These are phyloP conservation scores for Amniculicola lignicola DNA, from an alignment of 495 filamentous ascomycete genomes.

Conservation along the genomic window DNA sequence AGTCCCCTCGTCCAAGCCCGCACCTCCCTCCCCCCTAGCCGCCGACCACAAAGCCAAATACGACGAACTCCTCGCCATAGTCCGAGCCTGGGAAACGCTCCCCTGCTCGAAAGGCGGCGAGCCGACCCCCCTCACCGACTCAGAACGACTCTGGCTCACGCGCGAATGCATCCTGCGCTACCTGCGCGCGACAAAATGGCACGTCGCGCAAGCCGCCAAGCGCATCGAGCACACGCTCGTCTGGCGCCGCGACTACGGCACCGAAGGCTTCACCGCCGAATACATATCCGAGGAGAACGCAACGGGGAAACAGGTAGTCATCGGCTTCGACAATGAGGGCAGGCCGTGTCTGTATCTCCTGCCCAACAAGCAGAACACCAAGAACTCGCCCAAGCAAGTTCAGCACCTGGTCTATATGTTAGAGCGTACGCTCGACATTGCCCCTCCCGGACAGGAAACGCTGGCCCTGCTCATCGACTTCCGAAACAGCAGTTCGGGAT, in stretches of 20 bases:
- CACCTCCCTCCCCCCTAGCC: constrained; percentile 55
- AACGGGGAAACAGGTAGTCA: constrained; percentile 87
- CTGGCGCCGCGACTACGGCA: constrained; percentile 87
- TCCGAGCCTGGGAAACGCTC: constrained; percentile 67
- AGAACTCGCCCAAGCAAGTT: constrained; percentile 81
- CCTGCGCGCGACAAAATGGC: constrained; percentile 91
- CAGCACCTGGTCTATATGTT: constrained; percentile 95
- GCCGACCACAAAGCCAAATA: constrained; percentile 83
- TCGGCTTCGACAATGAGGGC: constrained; percentile 80
- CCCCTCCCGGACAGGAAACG: constrained; percentile 81
- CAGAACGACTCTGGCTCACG: constrained; percentile 85
- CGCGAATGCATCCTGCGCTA: constrained; percentile 90
- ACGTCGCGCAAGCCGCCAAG: constrained; percentile 66
- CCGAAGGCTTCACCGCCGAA: constrained; percentile 68
- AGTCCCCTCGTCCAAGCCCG: constrained; percentile 53
- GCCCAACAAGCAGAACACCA: constrained; percentile 87
- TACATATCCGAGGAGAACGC: constrained; percentile 88
- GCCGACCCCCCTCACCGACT: constrained; percentile 64
- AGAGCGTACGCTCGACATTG: constrained; percentile 82
- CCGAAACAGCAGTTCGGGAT: constrained; percentile 71
- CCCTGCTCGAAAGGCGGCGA: constrained; percentile 59
- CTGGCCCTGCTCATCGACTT: constrained; percentile 85
- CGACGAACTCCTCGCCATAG: constrained; percentile 63
- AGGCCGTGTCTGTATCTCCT: constrained; percentile 86
- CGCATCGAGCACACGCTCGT: constrained; percentile 74